These are phyloP conservation scores for Yamadazyma membranifaciens DNA, from an alignment of 1,139 yeast genomes.

Conservation along the genomic window DNA sequence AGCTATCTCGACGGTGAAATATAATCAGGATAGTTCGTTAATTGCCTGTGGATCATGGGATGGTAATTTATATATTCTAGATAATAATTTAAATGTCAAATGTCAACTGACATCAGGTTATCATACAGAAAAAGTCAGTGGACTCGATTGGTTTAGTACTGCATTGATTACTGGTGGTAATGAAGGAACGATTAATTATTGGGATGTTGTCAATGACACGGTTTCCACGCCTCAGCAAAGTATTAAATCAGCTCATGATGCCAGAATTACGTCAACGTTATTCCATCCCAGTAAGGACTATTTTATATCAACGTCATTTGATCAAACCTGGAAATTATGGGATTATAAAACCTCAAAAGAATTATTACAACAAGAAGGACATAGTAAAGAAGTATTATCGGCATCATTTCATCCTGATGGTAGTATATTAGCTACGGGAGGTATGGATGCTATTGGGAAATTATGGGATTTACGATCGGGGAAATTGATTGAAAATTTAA, in stretches of 20 bases:
- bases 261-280: conserved; percentile 60
- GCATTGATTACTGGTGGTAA: conserved; percentile 59
- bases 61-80: conserved; percentile 56
- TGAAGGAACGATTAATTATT: conserved; percentile 56
- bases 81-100: conserved; percentile 26
- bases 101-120: conserved; percentile 27
- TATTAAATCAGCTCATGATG: conserved; percentile 40
- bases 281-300: conserved; percentile 64
- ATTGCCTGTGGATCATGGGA: conserved; percentile 85
- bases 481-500: conserved; percentile 53
- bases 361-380: conserved; percentile 74
- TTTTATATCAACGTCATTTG: conserved; percentile 75
- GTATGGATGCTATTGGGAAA: conserved; percentile 70
- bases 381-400: conserved; percentile 68
- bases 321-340: conserved; percentile 89
- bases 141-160: conserved; percentile 58
- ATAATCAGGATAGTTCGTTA: conserved; percentile 30
- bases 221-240: conserved; percentile 8
- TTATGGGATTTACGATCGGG: conserved; percentile 92
- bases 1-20: conserved; percentile 62
- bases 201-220: conserved; percentile 26
- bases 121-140: conserved; percentile 65
- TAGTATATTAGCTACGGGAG: conserved; percentile 71
- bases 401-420: conserved; percentile 78
- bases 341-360: conserved; percentile 48